Evolutionary conservation across 2,329 filamentous ascomycete genomes (phyloP).

Genomic region (Cryphonectria japonica): DNA sequence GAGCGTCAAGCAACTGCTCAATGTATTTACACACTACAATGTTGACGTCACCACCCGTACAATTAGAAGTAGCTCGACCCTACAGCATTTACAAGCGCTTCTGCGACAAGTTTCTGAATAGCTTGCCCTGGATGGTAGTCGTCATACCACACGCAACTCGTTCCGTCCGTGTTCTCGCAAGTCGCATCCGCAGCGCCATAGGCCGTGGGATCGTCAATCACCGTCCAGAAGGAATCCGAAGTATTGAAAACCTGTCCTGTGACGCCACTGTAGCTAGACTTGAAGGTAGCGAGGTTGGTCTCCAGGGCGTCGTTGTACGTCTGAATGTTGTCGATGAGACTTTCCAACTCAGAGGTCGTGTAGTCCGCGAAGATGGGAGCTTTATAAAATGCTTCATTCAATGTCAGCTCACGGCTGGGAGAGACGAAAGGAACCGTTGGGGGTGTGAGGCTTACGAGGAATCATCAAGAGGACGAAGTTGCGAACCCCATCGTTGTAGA

Average conservation of each 20-base stretch:
- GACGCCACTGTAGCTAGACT: conserved; percentile 14
- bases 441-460: background rate
- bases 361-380: conserved; percentile 18
- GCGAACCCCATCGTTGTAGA: conserved; percentile 18
- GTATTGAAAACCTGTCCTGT: conserved; percentile 20
- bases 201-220: conserved; percentile 16
- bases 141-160: conserved; percentile 23
- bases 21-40: background rate
- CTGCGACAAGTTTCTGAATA: conserved; percentile 16
- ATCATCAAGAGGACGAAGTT: conserved; percentile 17
- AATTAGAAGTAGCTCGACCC: background rate
- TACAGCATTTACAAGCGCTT: conserved; percentile 13
- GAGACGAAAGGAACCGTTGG: background rate
- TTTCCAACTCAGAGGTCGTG: conserved; percentile 13
- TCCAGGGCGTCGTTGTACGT: conserved; percentile 21
- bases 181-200: conserved; percentile 20
- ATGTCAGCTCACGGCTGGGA: background rate
- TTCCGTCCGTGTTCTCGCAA: conserved; percentile 16
- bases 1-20: background rate
- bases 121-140: conserved; percentile 22
- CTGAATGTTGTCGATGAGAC: conserved; percentile 17
- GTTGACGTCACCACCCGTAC: background rate
- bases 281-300: conserved; percentile 19
- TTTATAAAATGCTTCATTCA: conserved; percentile 11
- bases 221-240: conserved; percentile 17